phyloP scores from a whole-genome alignment of 305 asterid genomes.

The Nicotiana rustica region DNA sequence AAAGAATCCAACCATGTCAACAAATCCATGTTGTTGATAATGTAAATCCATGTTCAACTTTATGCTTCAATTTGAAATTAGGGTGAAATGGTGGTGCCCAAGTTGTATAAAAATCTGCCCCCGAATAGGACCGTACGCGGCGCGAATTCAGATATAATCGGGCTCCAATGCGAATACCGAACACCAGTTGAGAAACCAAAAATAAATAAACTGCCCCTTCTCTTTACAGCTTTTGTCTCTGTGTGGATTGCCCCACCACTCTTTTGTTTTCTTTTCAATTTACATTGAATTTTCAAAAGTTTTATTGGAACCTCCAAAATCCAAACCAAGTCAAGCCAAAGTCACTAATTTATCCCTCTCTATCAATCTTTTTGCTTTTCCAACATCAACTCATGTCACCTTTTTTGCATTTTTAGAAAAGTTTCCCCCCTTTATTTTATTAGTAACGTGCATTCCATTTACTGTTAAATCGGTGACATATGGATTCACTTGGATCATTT shows the following conservation, averaged over 20 bases:
- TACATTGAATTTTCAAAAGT: constrained; percentile 28
- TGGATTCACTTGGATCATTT: not conserved
- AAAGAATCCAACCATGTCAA: not conserved
- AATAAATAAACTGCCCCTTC: not conserved
- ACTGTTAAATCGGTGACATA: not conserved
- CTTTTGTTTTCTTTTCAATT: not conserved
- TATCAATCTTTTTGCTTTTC: constrained; percentile 29
- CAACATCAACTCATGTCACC: constrained; percentile 26
- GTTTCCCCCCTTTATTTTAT: not conserved
- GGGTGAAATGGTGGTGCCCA: not conserved
- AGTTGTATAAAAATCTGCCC: not conserved
- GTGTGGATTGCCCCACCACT: constrained; percentile 1
- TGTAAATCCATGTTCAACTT: not conserved
- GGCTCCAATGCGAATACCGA: too few relatives aligned
- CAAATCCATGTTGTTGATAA: not conserved
- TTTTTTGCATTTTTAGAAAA: not conserved
- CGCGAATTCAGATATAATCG: too few relatives aligned
- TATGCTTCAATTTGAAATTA: not conserved
- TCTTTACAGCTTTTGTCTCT: not conserved
- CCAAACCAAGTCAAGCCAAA: constrained; percentile 24
- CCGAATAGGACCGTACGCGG: too few relatives aligned
- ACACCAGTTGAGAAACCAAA: too few relatives aligned
- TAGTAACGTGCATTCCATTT: not conserved
- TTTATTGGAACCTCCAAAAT: not conserved
- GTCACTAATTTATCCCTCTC: not conserved